These are phyloP conservation scores for Cercospora sp. DNA, from an alignment of 2,329 filamentous ascomycete species.

Conservation along the genomic window DNA sequence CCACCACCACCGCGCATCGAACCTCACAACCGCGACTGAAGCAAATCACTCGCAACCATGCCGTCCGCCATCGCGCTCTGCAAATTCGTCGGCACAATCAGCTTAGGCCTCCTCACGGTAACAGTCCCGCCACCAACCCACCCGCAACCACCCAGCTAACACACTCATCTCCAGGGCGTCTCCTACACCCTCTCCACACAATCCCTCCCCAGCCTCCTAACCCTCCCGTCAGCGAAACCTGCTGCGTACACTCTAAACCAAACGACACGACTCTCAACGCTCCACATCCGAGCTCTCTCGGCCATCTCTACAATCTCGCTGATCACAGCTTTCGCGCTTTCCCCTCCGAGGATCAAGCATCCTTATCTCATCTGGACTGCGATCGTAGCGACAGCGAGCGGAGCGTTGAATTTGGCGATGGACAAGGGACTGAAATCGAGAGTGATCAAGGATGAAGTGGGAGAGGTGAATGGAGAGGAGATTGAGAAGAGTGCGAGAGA, in stretches of 20 bases:
- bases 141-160: not conserved
- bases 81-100: conserved; percentile 92
- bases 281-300: conserved; percentile 67
- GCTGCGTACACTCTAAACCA: conserved; percentile 67
- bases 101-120: conserved; percentile 65
- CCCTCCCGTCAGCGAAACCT: conserved; percentile 71
- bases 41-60: conserved; percentile 31
- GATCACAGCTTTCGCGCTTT: conserved; percentile 73
- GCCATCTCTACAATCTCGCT: conserved; percentile 70
- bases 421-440: conserved; percentile 27
- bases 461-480: conserved; percentile 50
- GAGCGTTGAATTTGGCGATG: conserved; percentile 42
- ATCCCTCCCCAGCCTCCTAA: conserved; percentile 76
- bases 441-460: conserved; percentile 38
- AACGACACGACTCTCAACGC: conserved; percentile 62
- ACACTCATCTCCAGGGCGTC: conserved; percentile 63
- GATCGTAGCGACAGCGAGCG: conserved; percentile 58
- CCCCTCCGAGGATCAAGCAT: conserved; percentile 72
- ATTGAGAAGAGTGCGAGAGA: conserved; percentile 49
- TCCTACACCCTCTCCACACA: conserved; percentile 80
- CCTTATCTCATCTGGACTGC: conserved; percentile 89
- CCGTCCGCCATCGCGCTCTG: conserved; percentile 65
- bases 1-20: not conserved
- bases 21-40: not conserved
- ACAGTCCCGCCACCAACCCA: conserved; percentile 12